A percentile compares a stretch with the other conserved stretches of the same genome.
Evolutionary conservation across 371 early-diverging fungal genomes (phyloP).

Genomic region (Phascolomyces articulosus): DNA sequence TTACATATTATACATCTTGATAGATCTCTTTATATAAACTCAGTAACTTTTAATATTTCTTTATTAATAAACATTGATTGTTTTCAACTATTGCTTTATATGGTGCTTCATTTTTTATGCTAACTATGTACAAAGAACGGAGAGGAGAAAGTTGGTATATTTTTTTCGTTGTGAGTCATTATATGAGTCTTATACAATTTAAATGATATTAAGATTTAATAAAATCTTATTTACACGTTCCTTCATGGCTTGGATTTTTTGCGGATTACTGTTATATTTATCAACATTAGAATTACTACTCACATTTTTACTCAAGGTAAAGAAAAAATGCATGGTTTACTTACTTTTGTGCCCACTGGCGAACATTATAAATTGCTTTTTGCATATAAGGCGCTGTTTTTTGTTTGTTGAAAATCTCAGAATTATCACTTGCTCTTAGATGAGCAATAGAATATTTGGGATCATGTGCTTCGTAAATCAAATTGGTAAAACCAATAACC

Average conservation of each 20-base stretch:
- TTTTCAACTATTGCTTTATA: too few species aligned
- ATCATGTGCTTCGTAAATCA: slow-evolving; percentile 34
- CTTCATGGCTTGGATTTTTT: not conserved
- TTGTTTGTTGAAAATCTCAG: slow-evolving; percentile 23
- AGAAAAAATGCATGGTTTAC: not conserved
- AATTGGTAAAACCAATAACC: slow-evolving; percentile 33
- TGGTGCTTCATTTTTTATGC: too few species aligned
- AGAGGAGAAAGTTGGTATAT: too few species aligned
- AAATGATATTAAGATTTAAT: not conserved
- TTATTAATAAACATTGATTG: too few species aligned
- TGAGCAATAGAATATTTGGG: slow-evolving; percentile 33
- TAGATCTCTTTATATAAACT: too few species aligned
- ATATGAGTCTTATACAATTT: not conserved
- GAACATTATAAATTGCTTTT: slow-evolving; percentile 8
- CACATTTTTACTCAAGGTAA: too few species aligned
- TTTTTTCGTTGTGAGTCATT: too few species aligned
- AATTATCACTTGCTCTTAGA: slow-evolving; percentile 32
- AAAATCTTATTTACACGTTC: not conserved
- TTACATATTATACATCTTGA: too few species aligned
- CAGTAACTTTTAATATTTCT: too few species aligned
- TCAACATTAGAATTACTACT: too few species aligned
- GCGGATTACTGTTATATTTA: not conserved
- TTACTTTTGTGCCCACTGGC: slow-evolving; percentile 22
- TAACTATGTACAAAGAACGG: too few species aligned
- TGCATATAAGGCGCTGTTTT: slow-evolving; percentile 14